Evolutionary conservation across 495 filamentous ascomycete species (phyloP), one percentile per base, ranked within the genome.

Genomic region (Aspergillus campestris): DNA sequence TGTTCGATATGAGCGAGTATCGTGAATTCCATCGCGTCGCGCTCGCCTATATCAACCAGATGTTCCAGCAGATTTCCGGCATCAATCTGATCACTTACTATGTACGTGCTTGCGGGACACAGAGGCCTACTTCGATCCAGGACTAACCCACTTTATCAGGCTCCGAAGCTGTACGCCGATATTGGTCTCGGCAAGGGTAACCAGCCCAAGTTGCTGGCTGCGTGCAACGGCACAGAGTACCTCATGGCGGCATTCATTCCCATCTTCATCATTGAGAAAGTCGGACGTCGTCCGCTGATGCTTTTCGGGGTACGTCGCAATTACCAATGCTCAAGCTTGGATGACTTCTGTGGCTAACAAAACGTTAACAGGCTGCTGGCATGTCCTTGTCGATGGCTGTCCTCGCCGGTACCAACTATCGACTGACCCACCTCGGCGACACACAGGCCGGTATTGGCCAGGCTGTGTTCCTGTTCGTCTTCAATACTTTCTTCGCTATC

Each of bases 401-500:
- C 33, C 67, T 86, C 12, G 75, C 59, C 1, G 57, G 54, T 8
- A 52, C 47, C 14, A 62, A 62, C 76, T 36, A 75, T 62, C 42
- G 63, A 58, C 43, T 58, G 8, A 64, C 40, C 0, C 14, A 38
- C 0, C 48, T 64, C 3, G 31, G 33, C 3, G 60, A 74, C 8
- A 66, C 69, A 11, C 62, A 50, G 9, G 59, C 67, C 6, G 66
- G 68, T 34, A 67, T 72, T 18, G 73, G 72, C 65, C 28, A 68
- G 65, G 42, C 64, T 71, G 71, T 80, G 6, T 83, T 88, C 56
- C 62, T 85, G 27, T 89, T 89, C 58, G 66, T 85, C 18, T 87
- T 85, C 70, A 83, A 83, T 57, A 82, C 81, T 1, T 87, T 87
- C 68, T 89, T 87, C 52, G 83, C 82, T 4, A 66, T 86, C 44